Evolutionary conservation across 2,329 filamentous ascomycete species (phyloP).

Genomic region (Cladosporium sp.): DNA sequence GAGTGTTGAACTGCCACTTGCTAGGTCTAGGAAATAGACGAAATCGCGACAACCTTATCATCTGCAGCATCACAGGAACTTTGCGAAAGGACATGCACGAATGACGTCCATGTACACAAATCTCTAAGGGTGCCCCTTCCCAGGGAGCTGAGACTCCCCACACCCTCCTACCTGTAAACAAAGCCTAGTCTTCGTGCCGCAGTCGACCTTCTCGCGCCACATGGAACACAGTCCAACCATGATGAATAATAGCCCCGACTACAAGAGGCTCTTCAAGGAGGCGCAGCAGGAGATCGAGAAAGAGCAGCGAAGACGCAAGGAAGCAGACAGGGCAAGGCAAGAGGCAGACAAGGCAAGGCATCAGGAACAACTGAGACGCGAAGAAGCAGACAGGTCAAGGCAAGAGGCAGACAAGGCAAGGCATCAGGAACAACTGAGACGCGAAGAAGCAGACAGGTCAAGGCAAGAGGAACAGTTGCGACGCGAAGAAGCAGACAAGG

Average conservation of each 20-base stretch:
- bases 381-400: not conserved
- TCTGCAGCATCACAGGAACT: too few relatives aligned
- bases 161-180: not conserved
- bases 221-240: not conserved
- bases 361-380: not conserved
- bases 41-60: too few relatives aligned
- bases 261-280: not conserved
- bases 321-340: too few relatives aligned
- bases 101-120: too few relatives aligned
- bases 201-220: not conserved
- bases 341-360: not conserved
- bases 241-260: not conserved
- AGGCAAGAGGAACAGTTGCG: constrained; percentile 1
- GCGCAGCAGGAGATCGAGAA: not conserved
- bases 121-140: too few relatives aligned
- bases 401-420: not conserved
- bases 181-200: not conserved
- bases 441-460: not conserved
- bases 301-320: not conserved
- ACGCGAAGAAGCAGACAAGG: too few relatives aligned
- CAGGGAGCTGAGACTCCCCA: not conserved
- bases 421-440: not conserved
- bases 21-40: too few relatives aligned
- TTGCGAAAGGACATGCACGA: too few relatives aligned
- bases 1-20: too few relatives aligned